A percentile compares a stretch with the other conserved stretches of the same genome.
Evolutionary conservation across 306 rosid species (phyloP).

Genomic region (Echinosophora koreensis): DNA sequence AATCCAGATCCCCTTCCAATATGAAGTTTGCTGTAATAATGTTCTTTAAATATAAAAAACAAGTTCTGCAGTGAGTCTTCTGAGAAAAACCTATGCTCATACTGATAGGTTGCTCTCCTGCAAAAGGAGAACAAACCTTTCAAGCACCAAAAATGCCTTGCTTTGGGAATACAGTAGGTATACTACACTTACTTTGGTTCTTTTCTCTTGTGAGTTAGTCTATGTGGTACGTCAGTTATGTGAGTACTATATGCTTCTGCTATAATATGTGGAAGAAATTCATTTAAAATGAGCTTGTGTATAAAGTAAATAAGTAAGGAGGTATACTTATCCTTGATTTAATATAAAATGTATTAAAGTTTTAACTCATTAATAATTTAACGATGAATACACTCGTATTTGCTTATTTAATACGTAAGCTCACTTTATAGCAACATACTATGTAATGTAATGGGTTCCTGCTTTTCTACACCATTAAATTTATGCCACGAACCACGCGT

Average conservation of each 20-base stretch:
- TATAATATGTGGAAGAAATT: not conserved
- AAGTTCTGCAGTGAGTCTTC: not conserved
- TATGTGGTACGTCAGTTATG: no score
- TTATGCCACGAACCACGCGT: not conserved
- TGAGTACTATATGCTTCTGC: not conserved
- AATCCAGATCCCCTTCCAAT: no score
- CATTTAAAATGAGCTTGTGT: no score
- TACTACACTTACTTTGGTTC: not conserved
- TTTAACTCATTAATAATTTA: no score
- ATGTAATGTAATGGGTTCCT: not conserved
- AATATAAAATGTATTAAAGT: no score
- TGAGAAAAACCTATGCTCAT: not conserved
- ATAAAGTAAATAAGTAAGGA: no score
- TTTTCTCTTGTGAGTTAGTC: not conserved
- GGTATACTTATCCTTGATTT: no score
- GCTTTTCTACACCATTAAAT: not conserved
- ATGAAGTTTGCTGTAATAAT: no score
- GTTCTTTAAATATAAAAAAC: no score
- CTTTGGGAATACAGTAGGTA: not conserved
- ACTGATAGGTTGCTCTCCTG: not conserved
- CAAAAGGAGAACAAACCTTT: not conserved
- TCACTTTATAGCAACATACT: no score
- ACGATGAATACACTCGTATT: no score
- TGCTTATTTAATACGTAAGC: no score
- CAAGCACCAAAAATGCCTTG: slow-evolving; percentile 41